Conservation (phyloP, 73 alveolate species). For the Effrenium voratum region DNA sequence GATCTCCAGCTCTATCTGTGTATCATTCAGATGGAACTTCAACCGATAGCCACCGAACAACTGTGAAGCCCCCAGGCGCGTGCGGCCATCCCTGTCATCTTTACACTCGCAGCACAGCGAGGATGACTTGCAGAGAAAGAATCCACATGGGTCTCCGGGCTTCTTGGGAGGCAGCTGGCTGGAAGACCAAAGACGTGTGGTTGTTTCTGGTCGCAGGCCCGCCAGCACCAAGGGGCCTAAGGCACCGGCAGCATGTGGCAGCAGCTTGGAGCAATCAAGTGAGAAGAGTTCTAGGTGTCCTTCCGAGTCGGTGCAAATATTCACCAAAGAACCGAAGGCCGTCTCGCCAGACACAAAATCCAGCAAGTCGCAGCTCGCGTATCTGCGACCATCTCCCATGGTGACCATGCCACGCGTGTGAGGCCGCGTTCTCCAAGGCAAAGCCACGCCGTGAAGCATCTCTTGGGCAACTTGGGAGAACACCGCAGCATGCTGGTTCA, state of each 20-base stretch:
- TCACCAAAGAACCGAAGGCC: too few species aligned
- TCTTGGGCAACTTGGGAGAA: not conserved
- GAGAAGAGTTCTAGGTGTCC: slow-evolving; percentile 13
- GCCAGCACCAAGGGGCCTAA: not conserved
- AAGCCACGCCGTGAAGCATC: slow-evolving; percentile 8
- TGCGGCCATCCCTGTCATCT: slow-evolving; percentile 9
- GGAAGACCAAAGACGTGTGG: not conserved
- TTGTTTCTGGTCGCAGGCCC: not conserved
- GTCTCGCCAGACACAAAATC: not conserved
- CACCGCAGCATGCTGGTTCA: not conserved
- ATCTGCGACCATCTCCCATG: not conserved
- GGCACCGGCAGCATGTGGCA: not conserved
- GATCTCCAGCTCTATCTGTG: slow-evolving; percentile 16
- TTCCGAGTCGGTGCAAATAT: not conserved
- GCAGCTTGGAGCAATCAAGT: not conserved
- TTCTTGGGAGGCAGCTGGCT: not conserved
- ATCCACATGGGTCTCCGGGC: slow-evolving; percentile 34
- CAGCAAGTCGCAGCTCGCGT: not conserved
- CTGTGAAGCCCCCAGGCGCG: slow-evolving; percentile 37
- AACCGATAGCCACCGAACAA: not conserved
- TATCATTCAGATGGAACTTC: not conserved
- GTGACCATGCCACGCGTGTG: not conserved
- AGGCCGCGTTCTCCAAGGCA: slow-evolving; percentile 37
- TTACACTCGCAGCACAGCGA: not conserved
- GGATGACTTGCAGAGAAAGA: not conserved